Conservation (phyloP, 2,329 filamentous ascomycete species). For the Arthrobotrys conoides region DNA sequence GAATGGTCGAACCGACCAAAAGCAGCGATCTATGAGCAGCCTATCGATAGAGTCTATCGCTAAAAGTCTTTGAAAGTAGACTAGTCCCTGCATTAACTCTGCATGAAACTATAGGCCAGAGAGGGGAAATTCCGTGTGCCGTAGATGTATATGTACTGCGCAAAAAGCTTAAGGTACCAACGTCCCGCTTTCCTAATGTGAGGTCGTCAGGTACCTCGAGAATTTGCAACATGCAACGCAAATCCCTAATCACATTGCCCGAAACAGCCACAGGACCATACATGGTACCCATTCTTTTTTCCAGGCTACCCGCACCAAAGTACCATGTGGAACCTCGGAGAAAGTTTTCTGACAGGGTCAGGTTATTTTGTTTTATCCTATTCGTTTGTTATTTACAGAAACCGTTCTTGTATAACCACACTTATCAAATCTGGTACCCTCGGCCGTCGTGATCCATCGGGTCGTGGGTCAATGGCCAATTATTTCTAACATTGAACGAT, state of each 20-base stretch:
- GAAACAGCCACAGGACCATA: slow-evolving; percentile 36
- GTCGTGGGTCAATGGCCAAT: background rate
- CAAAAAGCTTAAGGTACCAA: slow-evolving; percentile 39
- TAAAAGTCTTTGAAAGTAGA: slow-evolving; percentile 2
- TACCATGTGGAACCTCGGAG: background rate
- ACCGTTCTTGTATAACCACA: slow-evolving; percentile 35
- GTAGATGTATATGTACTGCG: slow-evolving; percentile 40
- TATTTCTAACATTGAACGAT: background rate
- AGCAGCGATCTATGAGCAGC: slow-evolving; percentile 17
- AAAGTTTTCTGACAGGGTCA: slow-evolving; percentile 7
- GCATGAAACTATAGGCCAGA: slow-evolving; percentile 20
- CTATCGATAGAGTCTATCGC: slow-evolving; percentile 40
- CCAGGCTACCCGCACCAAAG: background rate
- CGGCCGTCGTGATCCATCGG: background rate
- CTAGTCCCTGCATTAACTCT: slow-evolving; percentile 44
- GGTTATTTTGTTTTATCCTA: background rate
- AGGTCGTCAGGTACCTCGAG: slow-evolving; percentile 29
- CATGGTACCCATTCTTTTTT: background rate
- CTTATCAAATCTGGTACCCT: slow-evolving; percentile 22
- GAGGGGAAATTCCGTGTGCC: slow-evolving; percentile 48
- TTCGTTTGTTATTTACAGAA: slow-evolving; percentile 2
- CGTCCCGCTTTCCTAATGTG: slow-evolving; percentile 25
- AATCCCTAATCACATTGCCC: slow-evolving; percentile 32
- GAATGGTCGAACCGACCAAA: slow-evolving; percentile 35
- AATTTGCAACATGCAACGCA: slow-evolving; percentile 57